Evolutionary conservation across 177 flowering plant genomes (phyloP).

Genomic region (Vitis hybrid): DNA sequence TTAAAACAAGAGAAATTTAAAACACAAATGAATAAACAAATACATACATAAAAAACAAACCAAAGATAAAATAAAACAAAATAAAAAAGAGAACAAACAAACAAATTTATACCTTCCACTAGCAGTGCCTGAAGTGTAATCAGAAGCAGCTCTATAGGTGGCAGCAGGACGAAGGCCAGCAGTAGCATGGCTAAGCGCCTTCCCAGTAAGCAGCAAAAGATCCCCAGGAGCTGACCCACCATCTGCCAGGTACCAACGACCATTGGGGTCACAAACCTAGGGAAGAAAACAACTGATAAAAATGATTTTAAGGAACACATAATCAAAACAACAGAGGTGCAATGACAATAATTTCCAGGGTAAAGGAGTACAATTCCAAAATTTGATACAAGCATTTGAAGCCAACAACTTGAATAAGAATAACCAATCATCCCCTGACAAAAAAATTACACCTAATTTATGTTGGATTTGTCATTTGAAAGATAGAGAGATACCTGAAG

Average conservation of each 20-base stretch:
- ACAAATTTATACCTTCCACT: slow-evolving; percentile 56
- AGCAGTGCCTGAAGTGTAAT: slow-evolving; percentile 37
- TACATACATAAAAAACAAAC: neutral
- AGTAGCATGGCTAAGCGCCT: slow-evolving; percentile 93
- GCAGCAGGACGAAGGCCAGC: slow-evolving; percentile 93
- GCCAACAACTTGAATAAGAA: neutral
- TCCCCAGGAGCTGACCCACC: slow-evolving; percentile 65
- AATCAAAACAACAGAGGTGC: neutral
- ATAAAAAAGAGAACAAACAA: neutral
- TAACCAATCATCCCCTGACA: neutral
- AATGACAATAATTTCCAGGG: neutral
- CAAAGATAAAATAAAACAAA: too few relatives aligned
- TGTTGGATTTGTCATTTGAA: neutral
- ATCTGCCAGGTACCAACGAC: slow-evolving; percentile 93
- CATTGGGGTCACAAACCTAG: slow-evolving; percentile 93
- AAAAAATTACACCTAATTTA: neutral
- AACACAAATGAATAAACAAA: neutral
- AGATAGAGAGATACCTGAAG: slow-evolving; percentile 60
- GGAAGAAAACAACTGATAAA: slow-evolving; percentile 25
- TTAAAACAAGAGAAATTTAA: too few relatives aligned
- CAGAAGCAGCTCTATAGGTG: slow-evolving; percentile 59
- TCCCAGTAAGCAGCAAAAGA: slow-evolving; percentile 80
- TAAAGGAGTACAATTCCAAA: neutral
- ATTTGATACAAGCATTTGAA: neutral
- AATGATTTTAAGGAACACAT: slow-evolving; percentile 27